Evolutionary conservation across 495 filamentous ascomycete species (phyloP).

Genomic region (Aspergillus nidulans): DNA sequence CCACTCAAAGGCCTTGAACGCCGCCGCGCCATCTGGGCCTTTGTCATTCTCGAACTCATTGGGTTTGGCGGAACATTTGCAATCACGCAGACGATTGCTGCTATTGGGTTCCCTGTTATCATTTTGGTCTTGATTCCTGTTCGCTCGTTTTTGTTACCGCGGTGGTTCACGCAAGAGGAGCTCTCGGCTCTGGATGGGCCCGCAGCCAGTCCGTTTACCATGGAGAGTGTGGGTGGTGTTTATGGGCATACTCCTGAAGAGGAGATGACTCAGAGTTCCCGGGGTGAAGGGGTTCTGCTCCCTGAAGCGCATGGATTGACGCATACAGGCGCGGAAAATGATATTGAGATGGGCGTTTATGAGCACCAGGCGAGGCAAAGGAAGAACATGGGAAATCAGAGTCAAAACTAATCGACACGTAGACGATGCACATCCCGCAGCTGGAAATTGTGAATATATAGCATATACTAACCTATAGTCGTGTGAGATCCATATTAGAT

Average conservation of each 20-base stretch:
- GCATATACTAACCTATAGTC: neutral
- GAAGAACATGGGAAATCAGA: constrained; percentile 27
- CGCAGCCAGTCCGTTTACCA: constrained; percentile 78
- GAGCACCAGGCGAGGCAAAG: constrained; percentile 27
- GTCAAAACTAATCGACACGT: neutral
- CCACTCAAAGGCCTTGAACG: constrained; percentile 61
- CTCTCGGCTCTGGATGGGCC: constrained; percentile 68
- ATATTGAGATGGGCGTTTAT: constrained; percentile 38
- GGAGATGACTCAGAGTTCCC: constrained; percentile 9
- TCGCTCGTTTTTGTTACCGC: constrained; percentile 67
- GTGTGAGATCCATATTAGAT: neutral
- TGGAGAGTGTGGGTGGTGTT: constrained; percentile 76
- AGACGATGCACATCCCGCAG: too few relatives aligned
- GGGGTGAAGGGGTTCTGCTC: constrained; percentile 17
- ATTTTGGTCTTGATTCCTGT: constrained; percentile 79
- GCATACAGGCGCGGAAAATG: constrained; percentile 29
- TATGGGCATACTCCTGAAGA: constrained; percentile 40
- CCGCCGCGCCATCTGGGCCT: constrained; percentile 64
- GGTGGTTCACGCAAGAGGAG: constrained; percentile 64
- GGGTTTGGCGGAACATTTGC: constrained; percentile 87
- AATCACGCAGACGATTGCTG: constrained; percentile 93
- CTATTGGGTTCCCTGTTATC: constrained; percentile 88
- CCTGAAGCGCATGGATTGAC: constrained; percentile 14
- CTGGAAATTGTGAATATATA: neutral
- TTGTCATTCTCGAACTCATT: constrained; percentile 69